Evolutionary conservation across 2,329 filamentous ascomycete species (phyloP), one percentile per base, ranked within the genome.

Genomic region (Trichoderma asperellum): DNA sequence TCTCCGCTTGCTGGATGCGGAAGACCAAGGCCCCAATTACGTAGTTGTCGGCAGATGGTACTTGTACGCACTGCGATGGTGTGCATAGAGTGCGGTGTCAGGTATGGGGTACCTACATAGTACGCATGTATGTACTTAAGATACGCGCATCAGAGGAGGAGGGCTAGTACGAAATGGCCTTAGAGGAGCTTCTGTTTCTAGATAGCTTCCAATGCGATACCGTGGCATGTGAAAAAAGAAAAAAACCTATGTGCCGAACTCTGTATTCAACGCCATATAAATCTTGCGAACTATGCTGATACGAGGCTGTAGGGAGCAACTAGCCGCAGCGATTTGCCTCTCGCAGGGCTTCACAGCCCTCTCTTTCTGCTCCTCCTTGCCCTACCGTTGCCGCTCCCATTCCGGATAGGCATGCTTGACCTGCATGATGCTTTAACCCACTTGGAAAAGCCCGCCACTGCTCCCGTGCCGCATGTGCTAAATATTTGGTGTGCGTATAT

Each of bases 371-470:
- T 14, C 14, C 52, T 21, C 21, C 18, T 11, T 29, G n/a, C 18
- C 55, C 29, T 18, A 29, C 55, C 18, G 27, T 21, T 12, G 55
- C 29, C 11, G 27, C 24, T 49, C 27, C 55, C 55, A 35, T 29
- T n/a, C 7, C 21, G 35, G 57, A 59, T 52, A 18, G 61, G 37
- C 61, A 56, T 56, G 61, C 24, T 27, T 27, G 27, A 21, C 55
- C 32, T 52, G 63, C 63, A 67, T 67, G 63, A 52, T 58, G 63
- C 40, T 34, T 29, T 37, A 37, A 64, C 61, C 18, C 16, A 43
- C 34, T 11, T 43, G 61, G 61, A 34, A 35, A 56, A 57, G 55
- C 55, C 12, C 55, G 55, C n/a, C 8, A 57, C 29, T n/a, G 16
- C 21, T 43, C 29, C 27, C 18, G 52, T 29, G 52, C 52, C 24